Evolutionary conservation across 2,329 filamentous ascomycete species (phyloP).

Genomic region (Pseudogymnoascus sp.): DNA sequence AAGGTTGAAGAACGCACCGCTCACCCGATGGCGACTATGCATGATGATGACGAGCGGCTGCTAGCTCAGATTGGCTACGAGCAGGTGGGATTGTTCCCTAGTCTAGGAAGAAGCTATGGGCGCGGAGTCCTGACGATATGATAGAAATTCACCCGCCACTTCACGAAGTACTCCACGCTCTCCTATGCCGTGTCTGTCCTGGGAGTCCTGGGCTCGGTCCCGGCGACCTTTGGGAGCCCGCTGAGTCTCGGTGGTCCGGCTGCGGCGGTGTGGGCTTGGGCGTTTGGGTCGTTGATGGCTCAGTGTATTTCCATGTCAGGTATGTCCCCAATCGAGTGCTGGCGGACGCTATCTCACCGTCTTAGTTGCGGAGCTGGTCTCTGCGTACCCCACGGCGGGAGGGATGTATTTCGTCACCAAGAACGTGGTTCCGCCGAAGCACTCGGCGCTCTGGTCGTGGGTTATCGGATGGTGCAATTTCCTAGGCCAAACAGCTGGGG

Average conservation of each 20-base stretch:
- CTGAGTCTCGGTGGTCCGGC: constrained; percentile 51
- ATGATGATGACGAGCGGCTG: constrained; percentile 50
- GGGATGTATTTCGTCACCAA: constrained; percentile 64
- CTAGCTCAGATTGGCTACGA: constrained; percentile 54
- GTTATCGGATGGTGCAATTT: constrained; percentile 61
- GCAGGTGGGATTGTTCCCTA: constrained; percentile 37
- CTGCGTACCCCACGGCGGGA: constrained; percentile 57
- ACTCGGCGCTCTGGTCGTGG: constrained; percentile 56
- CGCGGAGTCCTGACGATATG: background rate
- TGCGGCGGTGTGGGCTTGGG: constrained; percentile 58
- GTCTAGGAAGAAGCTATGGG: background rate
- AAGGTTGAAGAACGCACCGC: background rate
- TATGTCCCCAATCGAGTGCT: constrained; percentile 19
- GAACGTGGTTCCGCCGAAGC: constrained; percentile 51
- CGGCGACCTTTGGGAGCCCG: constrained; percentile 52
- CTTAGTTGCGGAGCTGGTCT: constrained; percentile 54
- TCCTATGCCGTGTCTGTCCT: constrained; percentile 59
- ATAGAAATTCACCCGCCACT: constrained; percentile 53
- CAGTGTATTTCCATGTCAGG: constrained; percentile 54
- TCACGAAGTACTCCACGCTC: constrained; percentile 58
- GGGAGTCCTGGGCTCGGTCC: constrained; percentile 56
- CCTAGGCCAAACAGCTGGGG: constrained; percentile 54
- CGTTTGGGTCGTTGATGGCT: constrained; percentile 55
- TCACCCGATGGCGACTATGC: constrained; percentile 39
- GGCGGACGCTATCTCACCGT: background rate